These are phyloP conservation scores for Amphibolis antarctica DNA, from an alignment of 106 monocot species.

Conservation along the genomic window DNA sequence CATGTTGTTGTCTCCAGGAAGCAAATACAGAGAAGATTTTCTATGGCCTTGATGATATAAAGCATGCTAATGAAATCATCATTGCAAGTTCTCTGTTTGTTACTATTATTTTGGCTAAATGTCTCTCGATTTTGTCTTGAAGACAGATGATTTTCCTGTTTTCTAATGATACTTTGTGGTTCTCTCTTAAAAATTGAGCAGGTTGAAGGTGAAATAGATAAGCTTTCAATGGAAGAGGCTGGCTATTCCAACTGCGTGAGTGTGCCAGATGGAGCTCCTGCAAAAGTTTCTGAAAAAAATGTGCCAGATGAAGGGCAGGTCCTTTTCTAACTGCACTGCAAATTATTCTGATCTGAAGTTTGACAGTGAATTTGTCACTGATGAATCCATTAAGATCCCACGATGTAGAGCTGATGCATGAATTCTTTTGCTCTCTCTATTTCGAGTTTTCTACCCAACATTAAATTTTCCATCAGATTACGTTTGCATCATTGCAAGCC, in stretches of 20 bases:
- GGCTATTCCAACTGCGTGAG: slow-evolving; percentile 25
- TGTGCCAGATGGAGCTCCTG: slow-evolving; percentile 29
- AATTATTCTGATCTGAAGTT: not conserved
- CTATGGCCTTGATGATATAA: slow-evolving; percentile 92
- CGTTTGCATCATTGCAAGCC: too few relatives aligned
- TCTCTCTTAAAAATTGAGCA: not conserved
- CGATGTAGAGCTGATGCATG: too few relatives aligned
- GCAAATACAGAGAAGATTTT: slow-evolving; percentile 60
- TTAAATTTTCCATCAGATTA: too few relatives aligned
- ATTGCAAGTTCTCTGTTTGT: slow-evolving; percentile 46
- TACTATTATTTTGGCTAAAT: not conserved
- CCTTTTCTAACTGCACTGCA: not conserved
- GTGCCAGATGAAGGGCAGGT: slow-evolving; percentile 22
- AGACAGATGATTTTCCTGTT: not conserved
- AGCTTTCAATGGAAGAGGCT: slow-evolving; percentile 29
- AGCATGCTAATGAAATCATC: slow-evolving; percentile 29
- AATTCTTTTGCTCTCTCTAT: too few relatives aligned
- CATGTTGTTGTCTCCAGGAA: slow-evolving; percentile 46
- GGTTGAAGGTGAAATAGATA: slow-evolving; percentile 34
- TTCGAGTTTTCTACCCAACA: too few relatives aligned
- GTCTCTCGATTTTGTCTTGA: not conserved
- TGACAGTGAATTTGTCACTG: too few relatives aligned
- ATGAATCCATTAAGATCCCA: too few relatives aligned
- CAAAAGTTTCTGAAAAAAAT: slow-evolving; percentile 13
- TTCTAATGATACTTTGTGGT: not conserved